Base-by-base conservation (phyloP, 805 yeast species). In the Lipomyces oligophaga region DNA sequence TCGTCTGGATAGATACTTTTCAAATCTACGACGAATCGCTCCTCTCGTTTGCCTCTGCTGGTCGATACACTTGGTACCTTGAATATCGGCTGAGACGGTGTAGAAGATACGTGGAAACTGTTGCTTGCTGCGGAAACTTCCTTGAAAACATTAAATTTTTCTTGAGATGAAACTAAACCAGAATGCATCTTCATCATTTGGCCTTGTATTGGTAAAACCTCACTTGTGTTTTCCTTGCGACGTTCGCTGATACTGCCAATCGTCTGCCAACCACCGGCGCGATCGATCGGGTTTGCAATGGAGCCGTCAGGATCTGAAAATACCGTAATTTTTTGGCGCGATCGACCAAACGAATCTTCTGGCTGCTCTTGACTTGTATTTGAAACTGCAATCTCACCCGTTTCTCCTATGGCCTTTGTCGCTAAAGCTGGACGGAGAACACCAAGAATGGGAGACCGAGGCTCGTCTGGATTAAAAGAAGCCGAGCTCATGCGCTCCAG, bases 151-250 rank as follows among this genome's bases (percentile, higher is more conserved):
- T 54, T 30, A 24, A 57, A 10, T 24, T 57, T 57, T 19, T 46
- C 44, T 20, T 46, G 37, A 8, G 41, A 19, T 7, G 47, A 49
- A 3, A 47, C 36, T 59, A 46, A 15, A 4, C 20, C 24, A 7
- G 30, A 21, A 20, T 38, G 24, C 49, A 66, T 48, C 2, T 50
- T 56, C 45, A 65, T 41, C 5, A 52, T 69, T 57, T 83, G 82
- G 0, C 90, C 88, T 11, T 67, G 68, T 84, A 90, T 80, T 0
- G 81, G 74, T 6, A 67, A 69, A 0, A 87, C 71, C 1, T 68
- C 66, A 18, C 76, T 34, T 5, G 62, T 65, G 60, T 86, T 86
- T 61, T 86, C 95, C 61, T 85, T 85, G 37, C 72, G 70, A 42
- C 85, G 63, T 13, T 68, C 62, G 7, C 67, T 67, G 1, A 77